Conservation (phyloP, 441 rosid species). For the Eutrema salsugineum region DNA sequence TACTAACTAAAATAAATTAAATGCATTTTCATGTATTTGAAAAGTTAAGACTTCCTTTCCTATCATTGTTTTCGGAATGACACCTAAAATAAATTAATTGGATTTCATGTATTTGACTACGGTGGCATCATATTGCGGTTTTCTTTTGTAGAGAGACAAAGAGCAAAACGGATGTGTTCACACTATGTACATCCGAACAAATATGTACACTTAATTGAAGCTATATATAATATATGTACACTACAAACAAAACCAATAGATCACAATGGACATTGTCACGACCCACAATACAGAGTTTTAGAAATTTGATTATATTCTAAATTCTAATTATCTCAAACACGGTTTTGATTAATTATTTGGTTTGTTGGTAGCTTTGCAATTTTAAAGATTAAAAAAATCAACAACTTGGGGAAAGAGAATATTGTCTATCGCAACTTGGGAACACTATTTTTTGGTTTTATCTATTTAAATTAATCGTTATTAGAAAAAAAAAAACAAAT, state of each 20-base stretch:
- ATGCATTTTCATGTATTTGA: neutral
- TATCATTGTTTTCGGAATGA: too few relatives aligned
- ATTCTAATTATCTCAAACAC: neutral
- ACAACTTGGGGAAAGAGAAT: neutral
- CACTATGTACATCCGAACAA: neutral
- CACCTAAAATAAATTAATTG: too few relatives aligned
- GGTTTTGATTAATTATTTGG: constrained; percentile 10
- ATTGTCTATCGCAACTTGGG: constrained; percentile 12
- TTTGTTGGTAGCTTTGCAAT: constrained; percentile 6
- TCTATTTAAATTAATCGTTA: neutral
- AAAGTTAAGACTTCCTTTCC: too few relatives aligned
- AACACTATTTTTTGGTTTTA: neutral
- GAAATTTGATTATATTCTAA: neutral
- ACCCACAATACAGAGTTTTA: neutral
- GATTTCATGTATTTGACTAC: neutral
- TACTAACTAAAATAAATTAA: too few relatives aligned
- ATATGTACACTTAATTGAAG: neutral
- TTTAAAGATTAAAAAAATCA: neutral
- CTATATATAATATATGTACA: too few relatives aligned
- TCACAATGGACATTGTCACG: neutral
- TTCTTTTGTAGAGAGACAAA: neutral
- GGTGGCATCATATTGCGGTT: neutral
- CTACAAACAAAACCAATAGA: neutral
- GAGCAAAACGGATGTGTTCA: neutral
- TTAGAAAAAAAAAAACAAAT: neutral